These are phyloP conservation scores for Rhizopogon hawkerae DNA, from an alignment of 1,284 basidiomycete genomes.

Conservation along the genomic window DNA sequence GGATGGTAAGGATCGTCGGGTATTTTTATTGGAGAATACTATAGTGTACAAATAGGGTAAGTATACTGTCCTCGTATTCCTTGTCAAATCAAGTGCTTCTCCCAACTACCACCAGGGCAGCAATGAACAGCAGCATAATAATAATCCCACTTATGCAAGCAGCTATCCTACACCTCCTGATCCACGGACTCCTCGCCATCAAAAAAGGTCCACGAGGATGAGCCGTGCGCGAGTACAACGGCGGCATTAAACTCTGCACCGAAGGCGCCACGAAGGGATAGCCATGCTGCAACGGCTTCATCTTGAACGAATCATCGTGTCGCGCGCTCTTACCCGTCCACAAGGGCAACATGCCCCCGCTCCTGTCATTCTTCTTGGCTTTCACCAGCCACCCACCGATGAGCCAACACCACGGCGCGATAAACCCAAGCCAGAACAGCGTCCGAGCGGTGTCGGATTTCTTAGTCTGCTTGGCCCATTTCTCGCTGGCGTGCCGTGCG, in stretches of 20 bases:
- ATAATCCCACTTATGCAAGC: constrained; percentile 35
- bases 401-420: constrained; percentile 60
- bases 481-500: constrained; percentile 10
- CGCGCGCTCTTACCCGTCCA: constrained; percentile 24
- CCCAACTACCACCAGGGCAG: constrained; percentile 31
- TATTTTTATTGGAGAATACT: background rate
- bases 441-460: constrained; percentile 40
- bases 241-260: constrained; percentile 20
- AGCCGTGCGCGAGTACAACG: constrained; percentile 16
- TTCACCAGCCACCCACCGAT: constrained; percentile 64
- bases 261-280: constrained; percentile 28
- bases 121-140: constrained; percentile 29
- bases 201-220: constrained; percentile 13
- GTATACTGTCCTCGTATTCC: background rate
- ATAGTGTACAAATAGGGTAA: background rate
- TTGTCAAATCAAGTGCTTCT: background rate
- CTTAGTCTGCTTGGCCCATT: constrained; percentile 23
- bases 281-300: constrained; percentile 15
- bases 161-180: constrained; percentile 38
- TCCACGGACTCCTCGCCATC: constrained; percentile 32
- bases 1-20: background rate
- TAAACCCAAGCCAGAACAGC: constrained; percentile 63
- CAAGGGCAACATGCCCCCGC: constrained; percentile 25
- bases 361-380: constrained; percentile 20
- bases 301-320: constrained; percentile 18